Evolutionary conservation across 176 grass and related monocot genomes (phyloP).

Genomic region (Lolium multiflorum): DNA sequence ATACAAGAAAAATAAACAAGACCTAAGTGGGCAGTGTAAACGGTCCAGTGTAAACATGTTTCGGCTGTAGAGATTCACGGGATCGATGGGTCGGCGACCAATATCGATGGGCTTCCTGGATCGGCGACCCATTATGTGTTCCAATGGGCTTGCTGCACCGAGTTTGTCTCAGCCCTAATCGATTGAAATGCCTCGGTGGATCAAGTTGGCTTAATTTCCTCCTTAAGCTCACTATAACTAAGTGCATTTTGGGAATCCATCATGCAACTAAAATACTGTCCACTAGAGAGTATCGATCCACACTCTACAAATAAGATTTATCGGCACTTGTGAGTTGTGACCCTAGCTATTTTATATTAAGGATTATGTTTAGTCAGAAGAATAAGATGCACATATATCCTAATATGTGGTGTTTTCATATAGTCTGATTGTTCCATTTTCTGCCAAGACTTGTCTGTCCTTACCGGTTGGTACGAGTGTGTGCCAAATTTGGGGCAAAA

Average conservation of each 20-base stretch:
- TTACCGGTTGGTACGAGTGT: background rate
- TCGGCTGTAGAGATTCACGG: too few species aligned
- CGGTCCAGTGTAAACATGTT: too few species aligned
- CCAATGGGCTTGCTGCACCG: too few species aligned
- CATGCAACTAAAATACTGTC: background rate
- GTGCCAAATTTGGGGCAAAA: background rate
- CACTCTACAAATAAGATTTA: background rate
- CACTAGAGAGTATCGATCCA: background rate
- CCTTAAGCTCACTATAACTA: too few species aligned
- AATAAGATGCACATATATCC: conserved; percentile 6
- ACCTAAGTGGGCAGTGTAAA: too few species aligned
- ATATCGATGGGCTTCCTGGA: too few species aligned
- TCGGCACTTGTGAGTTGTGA: background rate
- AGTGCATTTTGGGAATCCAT: background rate
- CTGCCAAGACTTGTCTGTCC: background rate
- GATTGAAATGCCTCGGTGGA: too few species aligned
- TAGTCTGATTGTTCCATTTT: background rate
- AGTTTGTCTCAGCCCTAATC: too few species aligned
- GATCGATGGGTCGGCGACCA: too few species aligned
- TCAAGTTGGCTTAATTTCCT: too few species aligned
- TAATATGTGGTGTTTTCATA: background rate
- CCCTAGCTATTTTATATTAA: background rate
- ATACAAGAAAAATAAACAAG: too few species aligned
- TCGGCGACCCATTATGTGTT: too few species aligned
- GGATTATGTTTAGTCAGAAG: background rate